phyloP scores from a whole-genome alignment of 108 stramenopile species.

The Fistulifera pelliculosa region DNA sequence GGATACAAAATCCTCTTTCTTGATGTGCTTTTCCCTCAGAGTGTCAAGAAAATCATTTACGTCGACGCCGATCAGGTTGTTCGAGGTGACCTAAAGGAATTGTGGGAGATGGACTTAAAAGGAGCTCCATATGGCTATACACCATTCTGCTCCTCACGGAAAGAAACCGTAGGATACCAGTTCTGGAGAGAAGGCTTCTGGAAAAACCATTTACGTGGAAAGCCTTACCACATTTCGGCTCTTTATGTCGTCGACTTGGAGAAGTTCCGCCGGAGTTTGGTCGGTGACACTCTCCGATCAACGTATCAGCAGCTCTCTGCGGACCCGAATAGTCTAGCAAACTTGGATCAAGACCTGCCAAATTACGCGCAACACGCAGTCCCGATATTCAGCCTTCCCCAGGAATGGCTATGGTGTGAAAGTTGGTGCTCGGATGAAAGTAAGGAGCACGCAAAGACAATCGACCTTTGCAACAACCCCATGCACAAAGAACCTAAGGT shows the following conservation, averaged over 20 bases:
- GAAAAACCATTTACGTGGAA: constrained; percentile 83
- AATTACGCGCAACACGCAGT: constrained; percentile 93
- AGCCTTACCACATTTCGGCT: constrained; percentile 95
- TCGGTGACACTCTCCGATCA: constrained; percentile 92
- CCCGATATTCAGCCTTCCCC: constrained; percentile 87
- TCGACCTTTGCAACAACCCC: constrained; percentile 99
- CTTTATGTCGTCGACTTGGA: constrained; percentile 97
- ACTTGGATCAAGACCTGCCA: constrained; percentile 98
- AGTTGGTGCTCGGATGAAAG: constrained; percentile 98
- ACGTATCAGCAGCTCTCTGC: constrained; percentile 88
- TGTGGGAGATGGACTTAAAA: constrained; percentile 95
- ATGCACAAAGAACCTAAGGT: constrained; percentile 98
- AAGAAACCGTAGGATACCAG: constrained; percentile 91
- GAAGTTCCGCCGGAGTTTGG: constrained; percentile 72
- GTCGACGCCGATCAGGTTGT: constrained; percentile 98
- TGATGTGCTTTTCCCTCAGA: constrained; percentile 97
- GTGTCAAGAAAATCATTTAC: constrained; percentile 93
- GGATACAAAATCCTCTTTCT: constrained; percentile 99
- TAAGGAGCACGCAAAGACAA: constrained; percentile 94
- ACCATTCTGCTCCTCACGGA: constrained; percentile 90
- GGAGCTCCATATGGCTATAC: constrained; percentile 88
- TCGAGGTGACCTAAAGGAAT: constrained; percentile 91
- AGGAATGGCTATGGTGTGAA: constrained; percentile 99
- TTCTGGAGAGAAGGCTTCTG: constrained; percentile 97
- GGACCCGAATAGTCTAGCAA: constrained; percentile 94